A percentile compares a stretch with the other conserved stretches of the same genome.
phyloP scores from a whole-genome alignment of 371 early-diverging fungal genomes.

The Choanephora cucurbitarum region DNA sequence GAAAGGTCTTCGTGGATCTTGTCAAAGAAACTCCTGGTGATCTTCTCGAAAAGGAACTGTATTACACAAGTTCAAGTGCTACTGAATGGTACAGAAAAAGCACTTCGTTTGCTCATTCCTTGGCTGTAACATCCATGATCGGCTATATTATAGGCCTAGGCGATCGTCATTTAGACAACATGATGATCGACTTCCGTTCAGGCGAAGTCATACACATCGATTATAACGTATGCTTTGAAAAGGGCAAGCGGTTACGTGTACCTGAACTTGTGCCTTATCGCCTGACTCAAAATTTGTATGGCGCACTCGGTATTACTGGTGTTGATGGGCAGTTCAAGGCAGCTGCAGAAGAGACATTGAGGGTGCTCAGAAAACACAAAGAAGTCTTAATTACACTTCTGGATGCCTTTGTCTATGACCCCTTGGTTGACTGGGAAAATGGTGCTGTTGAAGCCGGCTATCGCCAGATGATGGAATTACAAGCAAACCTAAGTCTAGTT shows the following conservation, averaged over 20 bases:
- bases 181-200: constrained; percentile 81
- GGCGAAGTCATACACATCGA: constrained; percentile 98
- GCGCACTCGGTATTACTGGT: constrained; percentile 79
- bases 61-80: constrained; percentile 56
- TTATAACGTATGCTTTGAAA: constrained; percentile 97
- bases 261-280: constrained; percentile 98
- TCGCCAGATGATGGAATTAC: constrained; percentile 43
- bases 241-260: constrained; percentile 83
- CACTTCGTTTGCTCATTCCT: constrained; percentile 79
- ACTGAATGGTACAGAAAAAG: constrained; percentile 76
- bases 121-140: constrained; percentile 93
- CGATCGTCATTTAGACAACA: constrained; percentile 98
- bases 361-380: constrained; percentile 76
- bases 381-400: constrained; percentile 85
- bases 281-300: constrained; percentile 84
- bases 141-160: constrained; percentile 99
- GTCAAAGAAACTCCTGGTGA: constrained; percentile 66
- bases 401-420: constrained; percentile 95
- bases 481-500: constrained; percentile 38
- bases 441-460: constrained; percentile 44
- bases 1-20: constrained; percentile 63
- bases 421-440: constrained; percentile 69
- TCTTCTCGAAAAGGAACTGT: constrained; percentile 61
- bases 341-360: constrained; percentile 72
- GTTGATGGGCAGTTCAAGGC: constrained; percentile 80